Evolutionary conservation across 371 early-diverging fungal genomes (phyloP).

Genomic region (Mucor sp.): DNA sequence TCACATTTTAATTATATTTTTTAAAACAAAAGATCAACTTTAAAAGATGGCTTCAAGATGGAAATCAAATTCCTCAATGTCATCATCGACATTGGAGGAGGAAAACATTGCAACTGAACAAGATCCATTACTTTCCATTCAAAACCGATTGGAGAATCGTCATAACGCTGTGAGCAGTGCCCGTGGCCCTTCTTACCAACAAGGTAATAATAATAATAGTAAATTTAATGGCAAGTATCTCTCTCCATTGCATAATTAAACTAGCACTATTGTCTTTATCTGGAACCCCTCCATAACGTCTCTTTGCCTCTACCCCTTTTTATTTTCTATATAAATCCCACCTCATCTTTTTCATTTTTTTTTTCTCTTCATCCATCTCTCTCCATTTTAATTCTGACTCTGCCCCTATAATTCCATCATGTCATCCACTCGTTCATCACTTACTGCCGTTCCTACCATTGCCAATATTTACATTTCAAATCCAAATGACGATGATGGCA

Average conservation of each 20-base stretch:
- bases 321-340: not conserved
- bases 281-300: not conserved
- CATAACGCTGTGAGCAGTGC: not conserved
- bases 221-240: constrained; percentile 10
- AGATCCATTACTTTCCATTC: constrained; percentile 13
- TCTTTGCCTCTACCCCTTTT: not conserved
- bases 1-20: not conserved
- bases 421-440: constrained; percentile 18
- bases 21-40: not conserved
- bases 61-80: constrained; percentile 11
- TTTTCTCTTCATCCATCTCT: not conserved
- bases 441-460: constrained; percentile 10
- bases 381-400: not conserved
- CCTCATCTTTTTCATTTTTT: not conserved
- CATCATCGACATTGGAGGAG: constrained; percentile 2
- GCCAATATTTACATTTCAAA: not conserved
- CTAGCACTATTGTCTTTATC: not conserved
- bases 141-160: not conserved
- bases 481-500: not conserved
- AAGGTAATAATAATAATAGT: not conserved
- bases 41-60: constrained; percentile 11
- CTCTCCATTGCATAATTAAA: not conserved
- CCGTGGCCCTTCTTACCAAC: not conserved
- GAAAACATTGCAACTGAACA: constrained; percentile 2
- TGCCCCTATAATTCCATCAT: not conserved